Base-by-base conservation (phyloP, 176 grass and related monocot genomes). In the Paspalum notatum region DNA sequence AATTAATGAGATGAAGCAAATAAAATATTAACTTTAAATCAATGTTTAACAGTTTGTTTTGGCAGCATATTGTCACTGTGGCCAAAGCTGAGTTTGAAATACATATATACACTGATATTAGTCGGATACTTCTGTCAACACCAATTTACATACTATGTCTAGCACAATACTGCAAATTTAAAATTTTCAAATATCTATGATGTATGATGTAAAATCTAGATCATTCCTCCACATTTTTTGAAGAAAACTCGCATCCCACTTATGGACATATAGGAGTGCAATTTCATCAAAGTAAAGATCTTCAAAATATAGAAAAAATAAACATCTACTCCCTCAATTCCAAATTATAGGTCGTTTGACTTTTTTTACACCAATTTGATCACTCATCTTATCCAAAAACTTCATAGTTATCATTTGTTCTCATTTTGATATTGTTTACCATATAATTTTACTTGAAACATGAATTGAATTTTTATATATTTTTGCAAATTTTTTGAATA, bases 231-330 rank as follows among this genome's bases (percentile, higher is more conserved):
- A 17, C 26, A 24, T 13, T 26, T 61, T 58, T 38, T 51, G 4
- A 87, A 44, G n/a, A 75, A n/a, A 80, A 58, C 5, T 74, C 67
- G 22, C 22, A 13, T 18, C 68, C 5, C 51, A 42, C 4, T 48
- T 72, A 74, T 44, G 63, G 63, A 37, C 17, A 62, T 14, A 37
- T 25, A 54, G 40, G 52, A 53, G 0, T 80, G 12, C 54, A 81
- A 32, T 9, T 82, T 44, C 44, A 24, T 62, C 54, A 71, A 70
- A 77, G 49, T 44, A 75, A 32, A 76, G 52, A 76, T 53, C 11
- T 37, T 71, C 16, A n/a, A 48, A 68, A 49, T 75, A 71, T 26
- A 54, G 14, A 75, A 2, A 42, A 25, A 81, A 44, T 27, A 46
- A 83, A 82, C 14, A 71, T 71, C 12, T 66, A 32, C 32, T 32